Conservation (phyloP, 2,329 filamentous ascomycete species). For the Penicillium concentricum region DNA sequence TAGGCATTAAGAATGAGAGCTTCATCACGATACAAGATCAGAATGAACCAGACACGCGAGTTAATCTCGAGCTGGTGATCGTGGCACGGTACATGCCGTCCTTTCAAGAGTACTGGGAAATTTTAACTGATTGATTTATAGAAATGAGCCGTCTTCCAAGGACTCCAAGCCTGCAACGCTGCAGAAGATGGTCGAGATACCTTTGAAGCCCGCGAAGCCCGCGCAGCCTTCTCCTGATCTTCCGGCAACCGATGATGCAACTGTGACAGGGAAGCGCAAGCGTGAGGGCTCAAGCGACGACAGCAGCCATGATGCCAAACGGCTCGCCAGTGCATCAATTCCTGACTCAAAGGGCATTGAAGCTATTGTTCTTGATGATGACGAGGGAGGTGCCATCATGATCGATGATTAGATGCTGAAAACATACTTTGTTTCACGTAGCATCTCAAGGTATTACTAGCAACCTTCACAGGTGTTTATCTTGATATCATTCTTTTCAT, state of each 20-base stretch:
- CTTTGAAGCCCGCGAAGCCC: constrained; percentile 47
- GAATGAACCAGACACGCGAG: constrained; percentile 65
- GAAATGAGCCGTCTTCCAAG: constrained; percentile 32
- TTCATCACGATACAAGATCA: constrained; percentile 84
- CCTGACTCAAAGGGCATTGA: constrained; percentile 44
- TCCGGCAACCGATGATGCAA: constrained; percentile 21
- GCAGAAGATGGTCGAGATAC: constrained; percentile 46
- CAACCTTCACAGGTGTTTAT: not conserved
- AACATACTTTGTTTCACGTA: not conserved
- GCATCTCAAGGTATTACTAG: not conserved
- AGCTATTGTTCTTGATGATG: constrained; percentile 46
- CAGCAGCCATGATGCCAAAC: constrained; percentile 41
- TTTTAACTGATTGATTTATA: constrained; percentile 18
- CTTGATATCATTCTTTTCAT: not conserved
- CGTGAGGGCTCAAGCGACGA: constrained; percentile 45
- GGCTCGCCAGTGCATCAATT: constrained; percentile 33
- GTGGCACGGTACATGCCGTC: constrained; percentile 40
- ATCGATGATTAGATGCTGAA: constrained; percentile 57
- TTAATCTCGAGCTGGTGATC: constrained; percentile 69
- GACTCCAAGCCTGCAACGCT: constrained; percentile 44
- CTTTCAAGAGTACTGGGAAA: not conserved
- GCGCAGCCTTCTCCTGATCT: constrained; percentile 38
- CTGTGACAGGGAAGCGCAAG: constrained; percentile 43
- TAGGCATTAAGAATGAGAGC: constrained; percentile 70
- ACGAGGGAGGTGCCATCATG: constrained; percentile 61